Evolutionary conservation across 1,284 basidiomycete genomes (phyloP), one percentile per base, ranked within the genome.

Genomic region (Naganishia sp.): DNA sequence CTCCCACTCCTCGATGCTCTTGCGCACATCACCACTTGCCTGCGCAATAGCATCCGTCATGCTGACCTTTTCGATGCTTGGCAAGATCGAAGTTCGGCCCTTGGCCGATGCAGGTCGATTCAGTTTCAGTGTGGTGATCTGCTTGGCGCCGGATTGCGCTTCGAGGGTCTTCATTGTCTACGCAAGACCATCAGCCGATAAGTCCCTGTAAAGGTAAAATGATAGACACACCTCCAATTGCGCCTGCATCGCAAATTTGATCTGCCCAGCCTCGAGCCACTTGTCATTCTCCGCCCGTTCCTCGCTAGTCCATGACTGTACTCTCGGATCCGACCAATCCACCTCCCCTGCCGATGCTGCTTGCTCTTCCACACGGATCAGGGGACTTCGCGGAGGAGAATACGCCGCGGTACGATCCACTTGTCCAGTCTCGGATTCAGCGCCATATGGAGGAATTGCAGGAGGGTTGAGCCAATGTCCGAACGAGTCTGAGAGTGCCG

Each of bases 281-380:
- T 70, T 69, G 23, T 68, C 70, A 68, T 78, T 78, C 67, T 76
- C 71, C 54, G 69, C 68, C 50, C 72, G 69, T 68, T 75, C 76
- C 6, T 54, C 54, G 10, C 73, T 67, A 39, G 39, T 60, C 77
- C 76, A 78, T 39, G 53, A 56, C 65, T 75, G 72, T 39, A 79
- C 73, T 60, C 78, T 68, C 49, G 69, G 66, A 69, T 79, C 77
- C 15, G 68, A 64, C 78, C 78, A 79, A 66, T 75, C 63, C 15
- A 78, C 65, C 16, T 57, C 71, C 18, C 67, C 71, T 67, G 44
- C 72, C 36, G 10, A 10, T 28, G 21, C 39, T 6, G 53, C 67
- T 13, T 65, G 69, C 4, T 64, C 42, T 15, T 72, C 70, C n/a
- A 70, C 63, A 31, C 73, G 71, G 2, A 75, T 74, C 25, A 74